A percentile compares a stretch with the other conserved stretches of the same genome.
Conservation (phyloP, 257 asterid genomes). For the Orobanche coerulescens region DNA sequence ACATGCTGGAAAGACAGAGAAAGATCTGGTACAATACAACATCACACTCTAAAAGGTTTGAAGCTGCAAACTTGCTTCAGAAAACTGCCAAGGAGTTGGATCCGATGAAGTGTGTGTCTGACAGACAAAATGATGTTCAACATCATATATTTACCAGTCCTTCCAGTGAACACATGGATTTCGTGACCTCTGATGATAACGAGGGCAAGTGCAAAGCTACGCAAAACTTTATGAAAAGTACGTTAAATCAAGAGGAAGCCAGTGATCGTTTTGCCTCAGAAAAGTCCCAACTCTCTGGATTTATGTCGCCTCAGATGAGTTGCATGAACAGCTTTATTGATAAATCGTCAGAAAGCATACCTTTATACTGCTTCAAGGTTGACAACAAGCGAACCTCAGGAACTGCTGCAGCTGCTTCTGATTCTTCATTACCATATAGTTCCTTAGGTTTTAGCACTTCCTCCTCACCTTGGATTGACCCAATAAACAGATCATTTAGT, state of each 20-base stretch:
- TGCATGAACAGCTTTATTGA: constrained; percentile 85
- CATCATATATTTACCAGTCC: constrained; percentile 30
- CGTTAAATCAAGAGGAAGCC: constrained; percentile 39
- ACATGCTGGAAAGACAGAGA: constrained; percentile 96
- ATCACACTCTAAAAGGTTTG: constrained; percentile 64
- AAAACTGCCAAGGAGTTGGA: constrained; percentile 69
- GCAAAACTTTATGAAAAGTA: constrained; percentile 45
- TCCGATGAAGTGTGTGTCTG: constrained; percentile 59
- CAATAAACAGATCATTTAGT: constrained; percentile 69
- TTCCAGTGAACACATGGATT: constrained; percentile 31
- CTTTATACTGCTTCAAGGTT: constrained; percentile 80
- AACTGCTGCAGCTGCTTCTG: constrained; percentile 46
- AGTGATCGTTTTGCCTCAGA: constrained; percentile 63
- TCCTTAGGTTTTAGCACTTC: constrained; percentile 79
- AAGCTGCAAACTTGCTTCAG: constrained; percentile 59
- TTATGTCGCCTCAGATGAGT: constrained; percentile 90
- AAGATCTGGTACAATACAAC: constrained; percentile 90
- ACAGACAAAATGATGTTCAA: constrained; percentile 41
- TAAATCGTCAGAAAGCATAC: constrained; percentile 86
- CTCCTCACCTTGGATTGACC: constrained; percentile 93
- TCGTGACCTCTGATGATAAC: constrained; percentile 35
- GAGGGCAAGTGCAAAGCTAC: constrained; percentile 46
- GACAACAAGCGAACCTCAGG: constrained; percentile 52
- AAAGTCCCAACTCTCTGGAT: constrained; percentile 85
- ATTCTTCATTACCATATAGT: constrained; percentile 50